A percentile compares a stretch with the other conserved stretches of the same genome.
Evolutionary conservation across 306 rosid genomes (phyloP).

Genomic region (Sophora flavescens): DNA sequence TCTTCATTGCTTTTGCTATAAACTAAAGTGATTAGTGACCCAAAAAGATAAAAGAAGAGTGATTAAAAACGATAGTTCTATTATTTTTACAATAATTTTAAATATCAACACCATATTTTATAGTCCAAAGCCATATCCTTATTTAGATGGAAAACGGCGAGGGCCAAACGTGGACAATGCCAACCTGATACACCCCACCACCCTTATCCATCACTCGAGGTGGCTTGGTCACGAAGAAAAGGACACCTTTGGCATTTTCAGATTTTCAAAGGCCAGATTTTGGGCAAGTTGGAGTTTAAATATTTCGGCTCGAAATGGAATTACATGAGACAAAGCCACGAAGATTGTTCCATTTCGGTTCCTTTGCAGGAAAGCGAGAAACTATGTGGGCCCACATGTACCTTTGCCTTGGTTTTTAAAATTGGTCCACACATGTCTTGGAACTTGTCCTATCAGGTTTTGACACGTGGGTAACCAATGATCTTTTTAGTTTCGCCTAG

Average conservation of each 20-base stretch:
- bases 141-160: conserved; percentile 1
- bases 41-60: conserved; percentile 14
- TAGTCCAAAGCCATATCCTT: neutral
- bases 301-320: neutral
- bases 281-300: neutral
- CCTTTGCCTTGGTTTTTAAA: neutral
- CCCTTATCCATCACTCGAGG: neutral
- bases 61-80: conserved; percentile 1
- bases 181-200: neutral
- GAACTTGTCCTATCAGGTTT: neutral
- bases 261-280: conserved; percentile 5
- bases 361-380: conserved; percentile 47
- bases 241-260: conserved; percentile 38
- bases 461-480: neutral
- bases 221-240: conserved; percentile 39
- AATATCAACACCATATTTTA: no score
- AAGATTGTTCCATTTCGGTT: conserved; percentile 9
- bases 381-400: conserved; percentile 43
- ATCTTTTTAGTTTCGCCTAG: neutral
- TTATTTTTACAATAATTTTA: no score
- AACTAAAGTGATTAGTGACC: conserved; percentile 43
- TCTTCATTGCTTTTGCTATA: conserved; percentile 40
- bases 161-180: neutral
- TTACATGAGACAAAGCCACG: neutral
- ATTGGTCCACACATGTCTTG: conserved; percentile 16